A percentile compares a stretch with the other conserved stretches of the same genome.
Evolutionary conservation across 805 yeast genomes (phyloP).

Genomic region (Saturnispora serradocipensis): DNA sequence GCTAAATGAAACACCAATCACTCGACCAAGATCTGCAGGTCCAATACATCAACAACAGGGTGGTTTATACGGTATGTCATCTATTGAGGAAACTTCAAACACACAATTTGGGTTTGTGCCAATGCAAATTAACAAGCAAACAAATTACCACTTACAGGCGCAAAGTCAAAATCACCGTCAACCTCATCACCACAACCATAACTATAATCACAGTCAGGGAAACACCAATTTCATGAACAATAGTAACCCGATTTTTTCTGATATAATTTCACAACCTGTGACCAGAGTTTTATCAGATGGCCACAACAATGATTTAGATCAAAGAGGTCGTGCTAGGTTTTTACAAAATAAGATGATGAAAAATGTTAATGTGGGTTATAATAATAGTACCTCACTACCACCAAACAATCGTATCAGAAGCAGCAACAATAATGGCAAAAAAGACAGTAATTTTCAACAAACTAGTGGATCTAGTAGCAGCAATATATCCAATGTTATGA

Average conservation of each 20-base stretch:
- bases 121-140: background rate
- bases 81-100: background rate
- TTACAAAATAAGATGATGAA: conserved; percentile 8
- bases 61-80: background rate
- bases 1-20: conserved; percentile 14
- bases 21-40: conserved; percentile 40
- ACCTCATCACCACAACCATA: conserved; percentile 1
- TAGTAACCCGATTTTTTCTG: background rate
- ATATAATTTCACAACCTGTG: conserved; percentile 12
- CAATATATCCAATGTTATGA: background rate
- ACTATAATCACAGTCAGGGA: conserved; percentile 3
- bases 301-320: conserved; percentile 16
- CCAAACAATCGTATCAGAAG: conserved; percentile 10
- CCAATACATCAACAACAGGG: conserved; percentile 17
- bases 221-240: conserved; percentile 8
- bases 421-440: background rate
- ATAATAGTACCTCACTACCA: conserved; percentile 11
- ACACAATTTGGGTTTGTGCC: conserved; percentile 4
- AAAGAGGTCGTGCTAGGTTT: conserved; percentile 10
- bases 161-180: background rate
- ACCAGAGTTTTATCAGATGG: conserved; percentile 24
- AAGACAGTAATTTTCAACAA: background rate
- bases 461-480: conserved; percentile 1
- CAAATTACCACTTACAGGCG: conserved; percentile 1
- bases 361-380: background rate